A percentile compares a stretch with the other conserved stretches of the same genome.
Conservation (phyloP, 768 basidiomycete genomes). For the Sistotremastrum suecicum region DNA sequence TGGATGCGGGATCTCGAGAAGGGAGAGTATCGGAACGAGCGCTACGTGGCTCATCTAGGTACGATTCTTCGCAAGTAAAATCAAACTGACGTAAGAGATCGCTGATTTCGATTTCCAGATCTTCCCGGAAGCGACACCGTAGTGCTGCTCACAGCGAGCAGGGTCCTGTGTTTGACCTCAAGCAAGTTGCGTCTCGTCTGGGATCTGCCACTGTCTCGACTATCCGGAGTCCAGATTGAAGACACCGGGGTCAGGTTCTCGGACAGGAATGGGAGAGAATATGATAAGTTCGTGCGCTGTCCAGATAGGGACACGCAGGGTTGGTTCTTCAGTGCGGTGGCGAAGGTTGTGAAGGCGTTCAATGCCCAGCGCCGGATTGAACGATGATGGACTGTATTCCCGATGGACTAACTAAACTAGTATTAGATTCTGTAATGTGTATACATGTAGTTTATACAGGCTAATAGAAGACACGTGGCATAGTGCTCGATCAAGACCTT, state of each 20-base stretch:
- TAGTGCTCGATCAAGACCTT: not conserved
- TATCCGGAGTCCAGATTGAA: constrained; percentile 81
- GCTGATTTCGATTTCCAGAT: constrained; percentile 27
- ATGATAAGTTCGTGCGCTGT: constrained; percentile 65
- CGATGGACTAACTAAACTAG: too few species aligned
- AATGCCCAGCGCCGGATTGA: constrained; percentile 68
- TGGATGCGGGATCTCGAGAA: constrained; percentile 95
- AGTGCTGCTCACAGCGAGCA: constrained; percentile 62
- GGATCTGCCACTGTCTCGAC: constrained; percentile 79
- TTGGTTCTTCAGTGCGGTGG: constrained; percentile 74
- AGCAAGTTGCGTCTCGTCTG: constrained; percentile 76
- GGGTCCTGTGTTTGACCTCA: constrained; percentile 75
- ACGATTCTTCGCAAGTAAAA: constrained; percentile 13
- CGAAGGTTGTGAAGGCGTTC: constrained; percentile 61
- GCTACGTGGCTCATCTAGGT: constrained; percentile 90
- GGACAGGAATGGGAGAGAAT: constrained; percentile 61
- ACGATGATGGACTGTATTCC: too few species aligned
- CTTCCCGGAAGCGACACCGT: constrained; percentile 69
- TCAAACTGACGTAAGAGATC: not conserved
- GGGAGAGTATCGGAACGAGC: constrained; percentile 71
- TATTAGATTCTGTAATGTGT: not conserved
- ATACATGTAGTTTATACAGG: not conserved
- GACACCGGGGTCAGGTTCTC: constrained; percentile 83
- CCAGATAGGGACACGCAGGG: constrained; percentile 59
- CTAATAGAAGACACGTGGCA: not conserved